These are phyloP conservation scores for Crataegus laevigata DNA, from an alignment of 306 rosid species.

Conservation along the genomic window DNA sequence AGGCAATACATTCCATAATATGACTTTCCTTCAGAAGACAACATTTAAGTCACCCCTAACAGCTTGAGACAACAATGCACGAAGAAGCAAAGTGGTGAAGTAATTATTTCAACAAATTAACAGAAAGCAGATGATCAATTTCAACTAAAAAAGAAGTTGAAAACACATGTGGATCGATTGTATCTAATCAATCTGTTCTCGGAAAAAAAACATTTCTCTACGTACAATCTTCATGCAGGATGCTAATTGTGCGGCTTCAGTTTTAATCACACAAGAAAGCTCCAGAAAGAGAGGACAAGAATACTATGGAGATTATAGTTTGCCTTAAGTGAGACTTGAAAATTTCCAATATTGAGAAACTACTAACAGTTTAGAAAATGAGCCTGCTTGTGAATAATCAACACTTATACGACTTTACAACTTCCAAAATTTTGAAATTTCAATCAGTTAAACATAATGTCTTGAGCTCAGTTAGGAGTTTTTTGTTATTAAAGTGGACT, in stretches of 20 bases:
- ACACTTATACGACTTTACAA: neutral
- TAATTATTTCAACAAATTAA: neutral
- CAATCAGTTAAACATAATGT: neutral
- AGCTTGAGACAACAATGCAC: too few species aligned
- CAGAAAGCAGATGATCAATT: neutral
- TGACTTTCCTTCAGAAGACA: too few species aligned
- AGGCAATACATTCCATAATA: neutral
- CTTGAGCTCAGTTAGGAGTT: neutral
- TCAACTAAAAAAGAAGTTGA: neutral
- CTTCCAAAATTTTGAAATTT: neutral
- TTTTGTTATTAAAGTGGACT: neutral
- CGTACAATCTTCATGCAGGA: neutral
- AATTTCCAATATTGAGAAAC: neutral
- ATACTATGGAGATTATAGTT: neutral
- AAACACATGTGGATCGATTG: neutral
- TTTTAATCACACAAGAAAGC: neutral
- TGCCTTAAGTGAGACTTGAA: neutral
- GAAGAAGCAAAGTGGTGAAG: neutral
- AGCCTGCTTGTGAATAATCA: neutral
- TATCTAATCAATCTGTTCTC: neutral
- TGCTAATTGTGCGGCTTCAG: neutral
- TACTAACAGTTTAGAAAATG: neutral
- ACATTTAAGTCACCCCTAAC: too few species aligned
- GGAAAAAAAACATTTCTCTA: neutral
- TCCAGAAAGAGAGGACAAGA: neutral